A percentile compares a stretch with the other conserved stretches of the same genome.
These are phyloP conservation scores for Wickerhamomyces ciferrii DNA, from an alignment of 805 yeast genomes.

Conservation along the genomic window DNA sequence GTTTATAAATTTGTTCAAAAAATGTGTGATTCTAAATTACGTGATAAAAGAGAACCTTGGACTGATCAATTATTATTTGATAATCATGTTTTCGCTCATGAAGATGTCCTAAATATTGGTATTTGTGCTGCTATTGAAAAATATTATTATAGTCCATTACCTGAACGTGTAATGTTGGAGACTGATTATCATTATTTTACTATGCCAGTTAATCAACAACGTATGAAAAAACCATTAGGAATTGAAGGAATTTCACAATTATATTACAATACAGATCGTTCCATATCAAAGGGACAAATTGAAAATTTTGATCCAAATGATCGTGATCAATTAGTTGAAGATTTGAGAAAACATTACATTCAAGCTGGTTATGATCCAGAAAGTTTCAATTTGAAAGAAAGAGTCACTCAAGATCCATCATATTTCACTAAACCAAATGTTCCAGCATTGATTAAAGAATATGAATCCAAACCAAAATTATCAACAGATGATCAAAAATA, in stretches of 20 bases:
- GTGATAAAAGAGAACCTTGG: background rate
- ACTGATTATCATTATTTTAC: background rate
- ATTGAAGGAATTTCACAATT: background rate
- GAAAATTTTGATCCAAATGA: background rate
- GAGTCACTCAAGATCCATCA: background rate
- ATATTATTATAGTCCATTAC: background rate
- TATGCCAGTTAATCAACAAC: background rate
- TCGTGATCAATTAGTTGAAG: background rate
- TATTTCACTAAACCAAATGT: background rate
- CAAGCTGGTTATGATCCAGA: background rate
- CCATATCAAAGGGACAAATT: background rate
- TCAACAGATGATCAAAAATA: background rate
- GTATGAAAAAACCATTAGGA: background rate
- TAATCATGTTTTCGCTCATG: background rate
- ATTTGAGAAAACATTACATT: background rate
- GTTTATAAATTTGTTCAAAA: background rate
- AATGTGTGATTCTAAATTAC: background rate
- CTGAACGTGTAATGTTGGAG: background rate
- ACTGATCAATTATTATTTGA: background rate
- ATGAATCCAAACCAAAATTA: background rate
- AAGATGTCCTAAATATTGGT: background rate
- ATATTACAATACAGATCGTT: background rate
- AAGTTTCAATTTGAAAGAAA: background rate
- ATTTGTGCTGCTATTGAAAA: background rate
- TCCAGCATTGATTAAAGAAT: background rate